phyloP scores from a whole-genome alignment of 306 rosid genomes.

The Vicia sativa region DNA sequence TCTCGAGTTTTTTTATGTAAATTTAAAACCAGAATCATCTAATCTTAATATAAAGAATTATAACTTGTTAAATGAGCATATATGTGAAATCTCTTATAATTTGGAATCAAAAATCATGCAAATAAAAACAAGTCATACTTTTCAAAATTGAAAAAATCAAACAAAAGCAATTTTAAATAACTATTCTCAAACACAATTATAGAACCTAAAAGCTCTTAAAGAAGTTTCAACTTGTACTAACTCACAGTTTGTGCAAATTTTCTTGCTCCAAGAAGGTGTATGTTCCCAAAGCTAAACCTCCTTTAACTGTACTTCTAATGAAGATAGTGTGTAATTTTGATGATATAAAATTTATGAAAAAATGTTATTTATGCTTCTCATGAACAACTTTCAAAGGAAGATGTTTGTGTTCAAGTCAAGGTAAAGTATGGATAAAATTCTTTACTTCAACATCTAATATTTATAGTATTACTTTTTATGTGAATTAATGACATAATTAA shows the following conservation, averaged over 20 bases:
- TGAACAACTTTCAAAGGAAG: conserved; percentile 39
- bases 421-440: conserved; percentile 38
- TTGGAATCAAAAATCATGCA: neutral
- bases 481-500: conserved; percentile 50
- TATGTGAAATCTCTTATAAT: neutral
- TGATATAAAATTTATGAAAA: conserved; percentile 18
- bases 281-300: conserved; percentile 61
- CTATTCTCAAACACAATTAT: conserved; percentile 13
- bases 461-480: conserved; percentile 30
- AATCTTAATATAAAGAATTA: neutral
- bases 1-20: neutral
- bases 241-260: conserved; percentile 40
- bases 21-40: neutral
- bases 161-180: conserved; percentile 23
- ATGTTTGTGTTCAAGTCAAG: conserved; percentile 43
- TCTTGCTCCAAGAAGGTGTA: conserved; percentile 42
- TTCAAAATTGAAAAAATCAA: conserved; percentile 29
- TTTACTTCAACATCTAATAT: conserved; percentile 30
- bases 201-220: conserved; percentile 24
- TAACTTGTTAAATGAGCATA: neutral
- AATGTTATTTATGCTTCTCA: conserved; percentile 26
- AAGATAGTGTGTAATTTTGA: conserved; percentile 34
- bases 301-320: conserved; percentile 41
- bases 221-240: conserved; percentile 38
- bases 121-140: conserved; percentile 25